These are phyloP conservation scores for Heritiera fomes DNA, from an alignment of 345 rosid species.

Conservation along the genomic window DNA sequence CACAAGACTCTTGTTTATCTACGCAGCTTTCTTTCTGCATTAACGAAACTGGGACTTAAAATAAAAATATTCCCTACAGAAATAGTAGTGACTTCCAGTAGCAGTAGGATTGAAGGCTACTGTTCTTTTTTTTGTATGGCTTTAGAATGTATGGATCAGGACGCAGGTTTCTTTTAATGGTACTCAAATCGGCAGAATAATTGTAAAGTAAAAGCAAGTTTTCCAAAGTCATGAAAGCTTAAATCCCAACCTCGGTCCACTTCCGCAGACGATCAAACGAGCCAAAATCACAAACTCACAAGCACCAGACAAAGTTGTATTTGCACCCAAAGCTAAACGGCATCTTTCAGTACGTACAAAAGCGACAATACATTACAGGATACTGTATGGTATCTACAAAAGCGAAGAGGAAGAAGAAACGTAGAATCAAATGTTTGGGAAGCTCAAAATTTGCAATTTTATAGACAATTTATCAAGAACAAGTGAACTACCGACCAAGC, in stretches of 20 bases:
- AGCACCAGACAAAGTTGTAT: constrained; percentile 10
- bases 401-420: background rate
- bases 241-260: constrained; percentile 10
- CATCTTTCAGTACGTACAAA: background rate
- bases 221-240: background rate
- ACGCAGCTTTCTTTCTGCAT: too few relatives aligned
- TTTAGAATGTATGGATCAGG: background rate
- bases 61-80: background rate
- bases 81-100: background rate
- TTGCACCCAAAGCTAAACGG: background rate
- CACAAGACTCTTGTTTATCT: too few relatives aligned
- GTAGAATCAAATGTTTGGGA: background rate
- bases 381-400: too few relatives aligned
- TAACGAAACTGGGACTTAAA: too few relatives aligned
- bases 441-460: background rate
- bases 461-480: background rate
- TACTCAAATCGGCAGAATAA: background rate
- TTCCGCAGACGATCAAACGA: constrained; percentile 9
- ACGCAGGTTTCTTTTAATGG: constrained; percentile 1
- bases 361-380: constrained; percentile 14
- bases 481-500: background rate
- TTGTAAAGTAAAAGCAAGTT: background rate
- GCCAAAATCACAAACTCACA: constrained; percentile 1
- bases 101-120: background rate
- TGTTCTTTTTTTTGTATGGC: background rate